Percentiles rank a stretch among this genome's conserved stretches.
Conservation (phyloP, 2,329 filamentous ascomycete species). For the Venturia nashicola region DNA sequence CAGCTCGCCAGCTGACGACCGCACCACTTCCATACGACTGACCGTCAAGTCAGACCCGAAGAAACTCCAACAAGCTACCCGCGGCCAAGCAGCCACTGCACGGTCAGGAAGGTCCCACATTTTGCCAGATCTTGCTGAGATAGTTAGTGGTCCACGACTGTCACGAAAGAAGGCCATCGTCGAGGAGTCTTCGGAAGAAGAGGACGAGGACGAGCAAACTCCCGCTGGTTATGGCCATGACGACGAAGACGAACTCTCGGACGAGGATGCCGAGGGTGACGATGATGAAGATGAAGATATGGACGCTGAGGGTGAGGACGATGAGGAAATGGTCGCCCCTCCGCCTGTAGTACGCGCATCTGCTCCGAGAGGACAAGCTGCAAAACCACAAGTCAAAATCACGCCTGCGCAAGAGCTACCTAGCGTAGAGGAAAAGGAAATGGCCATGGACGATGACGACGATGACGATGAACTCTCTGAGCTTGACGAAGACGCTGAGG, state of each 20-base stretch:
- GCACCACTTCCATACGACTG: slow-evolving; percentile 16
- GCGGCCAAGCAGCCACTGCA: slow-evolving; percentile 18
- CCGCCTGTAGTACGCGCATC: slow-evolving; percentile 11
- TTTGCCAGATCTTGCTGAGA: slow-evolving; percentile 13
- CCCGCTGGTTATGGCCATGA: slow-evolving; percentile 14
- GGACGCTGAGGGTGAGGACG: slow-evolving; percentile 21
- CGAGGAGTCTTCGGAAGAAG: slow-evolving; percentile 27
- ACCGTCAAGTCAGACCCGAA: slow-evolving; percentile 9
- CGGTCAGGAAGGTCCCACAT: slow-evolving; percentile 17
- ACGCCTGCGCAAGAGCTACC: slow-evolving; percentile 20
- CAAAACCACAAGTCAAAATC: slow-evolving; percentile 24
- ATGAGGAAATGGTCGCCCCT: slow-evolving; percentile 14
- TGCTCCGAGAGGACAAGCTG: slow-evolving; percentile 14
- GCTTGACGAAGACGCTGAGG: slow-evolving; percentile 33
- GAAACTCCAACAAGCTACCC: slow-evolving; percentile 35
- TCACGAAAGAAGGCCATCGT: slow-evolving; percentile 26
- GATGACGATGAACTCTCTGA: slow-evolving; percentile 31
- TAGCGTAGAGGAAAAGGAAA: slow-evolving; percentile 37
- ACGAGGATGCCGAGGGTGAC: slow-evolving; percentile 23
- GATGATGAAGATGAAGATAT: slow-evolving; percentile 27
- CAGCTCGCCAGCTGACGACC: slow-evolving; percentile 26
- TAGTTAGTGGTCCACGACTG: slow-evolving; percentile 25
- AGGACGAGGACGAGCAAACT: slow-evolving; percentile 21
- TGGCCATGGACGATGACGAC: slow-evolving; percentile 36
- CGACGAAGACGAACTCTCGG: slow-evolving; percentile 20